Evolutionary conservation across 108 stramenopile genomes (phyloP).

Genomic region (Craspedostauros australis): DNA sequence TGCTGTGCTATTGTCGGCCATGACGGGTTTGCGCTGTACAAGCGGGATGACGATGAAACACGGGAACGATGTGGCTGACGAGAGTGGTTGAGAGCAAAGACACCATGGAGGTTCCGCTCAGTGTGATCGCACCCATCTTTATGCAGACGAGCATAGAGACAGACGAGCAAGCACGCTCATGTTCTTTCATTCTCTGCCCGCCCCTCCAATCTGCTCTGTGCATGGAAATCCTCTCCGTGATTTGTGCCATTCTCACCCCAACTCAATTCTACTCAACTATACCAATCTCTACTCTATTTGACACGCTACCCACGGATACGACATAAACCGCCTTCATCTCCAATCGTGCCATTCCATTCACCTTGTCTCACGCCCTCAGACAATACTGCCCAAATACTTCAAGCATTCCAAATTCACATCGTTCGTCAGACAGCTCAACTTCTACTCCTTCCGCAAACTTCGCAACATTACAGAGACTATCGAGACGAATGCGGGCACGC

Average conservation of each 20-base stretch:
- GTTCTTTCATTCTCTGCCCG: too few relatives aligned
- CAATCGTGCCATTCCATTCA: neutral
- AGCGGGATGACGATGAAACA: neutral
- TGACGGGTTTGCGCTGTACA: neutral
- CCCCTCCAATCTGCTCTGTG: too few relatives aligned
- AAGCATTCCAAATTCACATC: constrained; percentile 83
- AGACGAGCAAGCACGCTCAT: too few relatives aligned
- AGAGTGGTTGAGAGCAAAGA: neutral
- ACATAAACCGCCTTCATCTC: neutral
- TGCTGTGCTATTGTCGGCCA: neutral
- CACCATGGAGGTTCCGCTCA: too few relatives aligned
- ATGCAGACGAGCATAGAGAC: too few relatives aligned
- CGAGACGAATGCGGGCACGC: too few relatives aligned
- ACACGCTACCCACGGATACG: neutral
- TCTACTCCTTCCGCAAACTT: constrained; percentile 28
- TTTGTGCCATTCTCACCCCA: too few relatives aligned
- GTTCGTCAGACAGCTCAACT: constrained; percentile 50
- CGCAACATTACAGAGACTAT: too few relatives aligned
- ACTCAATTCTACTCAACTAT: too few relatives aligned
- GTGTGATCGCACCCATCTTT: too few relatives aligned
- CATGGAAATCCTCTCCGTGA: too few relatives aligned
- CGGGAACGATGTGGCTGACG: neutral
- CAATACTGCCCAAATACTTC: constrained; percentile 75
- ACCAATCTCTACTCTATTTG: neutral
- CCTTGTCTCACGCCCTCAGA: constrained; percentile 4